These are phyloP conservation scores for Fusarium compactum DNA, from an alignment of 2,329 filamentous ascomycete species.

Conservation along the genomic window DNA sequence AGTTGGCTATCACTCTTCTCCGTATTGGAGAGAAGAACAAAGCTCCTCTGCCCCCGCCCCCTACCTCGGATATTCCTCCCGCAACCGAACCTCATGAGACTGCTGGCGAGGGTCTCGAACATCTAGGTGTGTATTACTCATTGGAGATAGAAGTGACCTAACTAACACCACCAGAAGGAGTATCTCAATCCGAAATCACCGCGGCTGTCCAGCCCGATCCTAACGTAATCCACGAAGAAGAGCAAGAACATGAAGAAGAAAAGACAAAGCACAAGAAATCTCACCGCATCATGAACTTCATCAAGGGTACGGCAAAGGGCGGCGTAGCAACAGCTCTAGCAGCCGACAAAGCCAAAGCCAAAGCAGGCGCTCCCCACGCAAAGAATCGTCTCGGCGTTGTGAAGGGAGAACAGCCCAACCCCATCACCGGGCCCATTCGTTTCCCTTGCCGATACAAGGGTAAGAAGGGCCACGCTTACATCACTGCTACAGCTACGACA, in stretches of 20 bases:
- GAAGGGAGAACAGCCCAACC: slow-evolving; percentile 54
- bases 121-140: slow-evolving; percentile 49
- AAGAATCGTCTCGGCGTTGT: slow-evolving; percentile 80
- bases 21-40: slow-evolving; percentile 86
- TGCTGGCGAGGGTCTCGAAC: slow-evolving; percentile 54
- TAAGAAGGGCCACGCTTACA: slow-evolving; percentile 77
- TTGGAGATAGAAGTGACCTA: not conserved
- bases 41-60: slow-evolving; percentile 76
- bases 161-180: slow-evolving; percentile 54
- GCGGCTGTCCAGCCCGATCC: slow-evolving; percentile 65
- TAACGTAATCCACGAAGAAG: slow-evolving; percentile 52
- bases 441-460: slow-evolving; percentile 80
- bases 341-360: slow-evolving; percentile 78
- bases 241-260: slow-evolving; percentile 59
- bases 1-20: slow-evolving; percentile 83
- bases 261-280: slow-evolving; percentile 61
- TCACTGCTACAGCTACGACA: slow-evolving; percentile 74
- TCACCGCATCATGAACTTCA: slow-evolving; percentile 67
- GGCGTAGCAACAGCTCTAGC: slow-evolving; percentile 78
- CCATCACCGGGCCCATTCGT: slow-evolving; percentile 75
- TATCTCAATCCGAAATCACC: slow-evolving; percentile 73
- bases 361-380: slow-evolving; percentile 67
- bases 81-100: slow-evolving; percentile 58
- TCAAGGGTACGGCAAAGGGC: slow-evolving; percentile 78
- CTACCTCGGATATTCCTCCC: slow-evolving; percentile 52